Evolutionary conservation across 2,329 filamentous ascomycete species (phyloP), one percentile per base, ranked within the genome.

Genomic region (Talaromyces funiculosus): DNA sequence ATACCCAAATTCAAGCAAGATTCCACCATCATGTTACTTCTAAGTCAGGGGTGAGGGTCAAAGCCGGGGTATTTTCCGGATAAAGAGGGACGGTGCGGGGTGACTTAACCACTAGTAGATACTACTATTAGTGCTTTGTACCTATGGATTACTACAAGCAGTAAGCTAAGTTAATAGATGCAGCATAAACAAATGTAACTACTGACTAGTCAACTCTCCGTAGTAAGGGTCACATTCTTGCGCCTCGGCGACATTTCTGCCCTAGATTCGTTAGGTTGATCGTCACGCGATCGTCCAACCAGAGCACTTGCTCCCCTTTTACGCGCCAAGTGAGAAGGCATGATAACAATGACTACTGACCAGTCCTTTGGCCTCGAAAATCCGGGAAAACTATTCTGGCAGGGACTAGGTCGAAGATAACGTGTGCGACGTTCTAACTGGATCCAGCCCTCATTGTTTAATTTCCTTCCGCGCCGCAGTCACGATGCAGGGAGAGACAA

Each of bases 251-350:
- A 29, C 47, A 51, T 40, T 20, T 54, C 22, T 59, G 43, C 43
- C 56, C 56, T 51, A 49, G 31, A 57, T 24, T 35, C 42, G 40
- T 29, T 47, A 29, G 53, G 54, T 54, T 43, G 60, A 58, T 58
- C 60, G 49, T 61, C 60, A 61, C 60, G 55, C 60, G 60, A 51
- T 56, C 53, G 20, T 37, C 59, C 59, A 61, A 56, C 59, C 59
- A 61, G 38, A 55, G 26, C 29, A 24, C 22, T 37, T 38, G 51
- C 51, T 54, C 51, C 35, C 51, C 51, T 54, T 35, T 38, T 54
- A 54, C 51, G 51, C 33, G 51, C 51, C 51, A 40, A 54, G 18
- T 16, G 35, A 38, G 31, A 24, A 53, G 33, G 51, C 26, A 37
- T 40, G 51, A 26, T 24, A 37, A 40, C 31, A 54, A 40, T 54